Evolutionary conservation across 2,329 filamentous ascomycete genomes (phyloP), one percentile per base, ranked within the genome.

Genomic region (Orbilia javanica): DNA sequence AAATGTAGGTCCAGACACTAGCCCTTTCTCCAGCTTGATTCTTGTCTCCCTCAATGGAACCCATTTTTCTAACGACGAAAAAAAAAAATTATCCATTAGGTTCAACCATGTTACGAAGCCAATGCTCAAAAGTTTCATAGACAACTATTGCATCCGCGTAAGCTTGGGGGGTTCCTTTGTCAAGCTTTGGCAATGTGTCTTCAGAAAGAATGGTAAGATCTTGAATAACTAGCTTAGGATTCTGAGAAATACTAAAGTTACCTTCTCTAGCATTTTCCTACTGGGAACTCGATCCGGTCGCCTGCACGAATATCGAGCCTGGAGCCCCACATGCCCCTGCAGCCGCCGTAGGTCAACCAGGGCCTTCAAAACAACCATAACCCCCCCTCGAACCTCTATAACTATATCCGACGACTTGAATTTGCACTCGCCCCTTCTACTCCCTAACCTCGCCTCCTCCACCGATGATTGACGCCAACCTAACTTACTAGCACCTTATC

Each of bases 1-100:
- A 91, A 82, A 87, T 89, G 80, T 93, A 60, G 13, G 65, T 66
- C 15, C 2, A n/a, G 34, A 22, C 18, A n/a, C 8, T 2, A 11
- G 8, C 22, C 46, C 7, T 22, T 39, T 36, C 15, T 8, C 10
- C 6, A n/a, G 1, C 22, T 8, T n/a, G 29, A 36, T 39, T 39
- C 36, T 39, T 15, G 4, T 39, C 2, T 3, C 4, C 36, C 36
- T 15, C 36, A 15, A 39, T 11, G 11, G 3, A 15, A 39, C 36
- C n/a, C n/a, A n/a, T 3, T 39, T 39, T 39, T 39, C 11, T 13
- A 18, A 31, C 15, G 10, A 7, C n/a, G 2, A 36, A 36, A 36
- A 8, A 10, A 6, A 7, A 25, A 29, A 10, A 1, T 25, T 18
- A 3, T 13, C 2, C 8, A 2, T 4, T 25, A 60, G 55, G 20